Conservation (phyloP, 305 asterid genomes). For the Lippia alba region DNA sequence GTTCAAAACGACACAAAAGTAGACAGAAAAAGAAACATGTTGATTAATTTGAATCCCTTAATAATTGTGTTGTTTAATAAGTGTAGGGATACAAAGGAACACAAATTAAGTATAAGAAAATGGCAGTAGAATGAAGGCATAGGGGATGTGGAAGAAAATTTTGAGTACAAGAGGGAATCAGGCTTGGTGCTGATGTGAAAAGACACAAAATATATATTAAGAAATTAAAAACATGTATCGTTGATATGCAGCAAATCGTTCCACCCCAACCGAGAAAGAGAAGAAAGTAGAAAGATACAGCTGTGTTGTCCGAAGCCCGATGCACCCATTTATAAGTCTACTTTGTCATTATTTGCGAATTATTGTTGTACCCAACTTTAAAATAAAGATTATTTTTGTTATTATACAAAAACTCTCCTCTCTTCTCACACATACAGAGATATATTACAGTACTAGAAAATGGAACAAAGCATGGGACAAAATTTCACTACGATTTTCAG, state of each 20-base stretch:
- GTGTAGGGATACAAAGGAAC: not conserved
- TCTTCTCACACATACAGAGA: too few species aligned
- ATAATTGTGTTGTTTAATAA: not conserved
- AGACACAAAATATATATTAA: not conserved
- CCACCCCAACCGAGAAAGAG: not conserved
- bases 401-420: not conserved
- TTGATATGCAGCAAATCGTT: too few species aligned
- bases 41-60: not conserved
- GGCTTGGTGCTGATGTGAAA: not conserved
- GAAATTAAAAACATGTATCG: too few species aligned
- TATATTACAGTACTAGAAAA: too few species aligned
- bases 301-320: slow-evolving; percentile 5
- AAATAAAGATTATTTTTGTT: not conserved
- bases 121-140: too few species aligned
- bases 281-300: not conserved
- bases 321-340: not conserved
- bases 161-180: not conserved
- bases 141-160: too few species aligned
- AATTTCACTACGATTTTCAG: too few species aligned
- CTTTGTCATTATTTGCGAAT: not conserved
- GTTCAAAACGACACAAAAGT: not conserved
- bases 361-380: not conserved
- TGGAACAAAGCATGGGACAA: too few species aligned
- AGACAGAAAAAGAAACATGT: not conserved
- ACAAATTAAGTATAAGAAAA: not conserved